Evolutionary conservation across 495 filamentous ascomycete species (phyloP).

Genomic region (Glutinoglossum americanum): DNA sequence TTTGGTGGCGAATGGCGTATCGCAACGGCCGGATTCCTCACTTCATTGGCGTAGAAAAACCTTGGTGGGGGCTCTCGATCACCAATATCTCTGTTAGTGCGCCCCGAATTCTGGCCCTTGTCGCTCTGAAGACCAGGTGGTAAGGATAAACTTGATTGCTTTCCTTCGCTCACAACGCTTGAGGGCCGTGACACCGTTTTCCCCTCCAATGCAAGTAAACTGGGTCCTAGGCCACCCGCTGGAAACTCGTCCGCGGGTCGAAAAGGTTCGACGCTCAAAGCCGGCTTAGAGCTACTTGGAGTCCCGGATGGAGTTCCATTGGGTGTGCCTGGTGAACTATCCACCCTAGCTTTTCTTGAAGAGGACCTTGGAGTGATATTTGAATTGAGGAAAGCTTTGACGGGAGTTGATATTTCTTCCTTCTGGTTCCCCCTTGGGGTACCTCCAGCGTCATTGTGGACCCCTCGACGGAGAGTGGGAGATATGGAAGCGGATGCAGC

Average conservation of each 20-base stretch:
- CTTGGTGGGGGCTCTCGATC: slow-evolving; percentile 25
- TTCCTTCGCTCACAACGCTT: slow-evolving; percentile 9
- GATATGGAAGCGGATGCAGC: slow-evolving; percentile 13
- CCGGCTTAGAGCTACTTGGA: neutral
- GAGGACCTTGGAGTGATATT: slow-evolving; percentile 57
- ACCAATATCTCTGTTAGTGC: slow-evolving; percentile 6
- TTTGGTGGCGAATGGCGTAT: slow-evolving; percentile 10
- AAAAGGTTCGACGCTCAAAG: neutral
- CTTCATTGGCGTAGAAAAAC: slow-evolving; percentile 61
- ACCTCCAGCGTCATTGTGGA: slow-evolving; percentile 15
- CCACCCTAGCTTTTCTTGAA: slow-evolving; percentile 40
- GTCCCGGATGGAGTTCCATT: slow-evolving; percentile 12
- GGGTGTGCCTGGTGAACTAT: slow-evolving; percentile 39
- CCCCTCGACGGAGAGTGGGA: slow-evolving; percentile 19
- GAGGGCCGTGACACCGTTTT: neutral
- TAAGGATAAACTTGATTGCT: slow-evolving; percentile 14
- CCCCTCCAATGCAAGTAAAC: neutral
- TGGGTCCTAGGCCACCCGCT: neutral
- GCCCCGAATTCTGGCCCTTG: neutral
- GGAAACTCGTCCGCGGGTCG: neutral
- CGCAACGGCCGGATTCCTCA: slow-evolving; percentile 21
- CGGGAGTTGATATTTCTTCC: slow-evolving; percentile 27
- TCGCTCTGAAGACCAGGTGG: slow-evolving; percentile 6
- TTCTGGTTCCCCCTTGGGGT: slow-evolving; percentile 13
- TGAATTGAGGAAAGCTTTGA: slow-evolving; percentile 31